A percentile compares a stretch with the other conserved stretches of the same genome.
Conservation (phyloP, 352 stramenopile species). For the Hyaloperonospora arabidopsidis region DNA sequence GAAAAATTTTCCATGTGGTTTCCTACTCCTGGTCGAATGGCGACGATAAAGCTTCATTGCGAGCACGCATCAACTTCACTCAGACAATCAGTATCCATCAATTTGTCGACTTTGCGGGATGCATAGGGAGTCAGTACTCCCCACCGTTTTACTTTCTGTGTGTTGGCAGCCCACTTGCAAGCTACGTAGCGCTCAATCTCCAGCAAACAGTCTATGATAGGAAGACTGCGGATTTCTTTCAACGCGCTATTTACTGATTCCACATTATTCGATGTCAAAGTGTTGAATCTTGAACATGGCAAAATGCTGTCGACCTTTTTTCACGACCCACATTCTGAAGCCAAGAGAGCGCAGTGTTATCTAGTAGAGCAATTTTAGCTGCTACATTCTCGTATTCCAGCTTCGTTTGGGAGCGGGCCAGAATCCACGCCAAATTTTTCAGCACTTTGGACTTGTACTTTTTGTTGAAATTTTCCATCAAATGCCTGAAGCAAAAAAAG, state of each 20-base stretch:
- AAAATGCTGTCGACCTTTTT: neutral
- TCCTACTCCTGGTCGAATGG: neutral
- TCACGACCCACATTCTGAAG: too few species aligned
- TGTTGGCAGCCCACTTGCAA: neutral
- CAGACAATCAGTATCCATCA: neutral
- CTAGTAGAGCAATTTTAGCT: too few species aligned
- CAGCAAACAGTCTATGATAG: too few species aligned
- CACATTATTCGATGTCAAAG: too few species aligned
- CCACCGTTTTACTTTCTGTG: neutral
- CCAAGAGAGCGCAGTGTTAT: too few species aligned
- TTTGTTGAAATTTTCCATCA: neutral
- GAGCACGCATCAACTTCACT: neutral
- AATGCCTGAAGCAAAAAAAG: neutral
- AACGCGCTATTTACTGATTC: too few species aligned
- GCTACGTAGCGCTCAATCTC: neutral
- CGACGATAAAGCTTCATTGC: neutral
- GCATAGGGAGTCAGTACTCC: neutral
- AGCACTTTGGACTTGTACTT: constrained; percentile 2
- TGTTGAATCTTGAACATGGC: neutral
- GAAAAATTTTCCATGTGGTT: neutral
- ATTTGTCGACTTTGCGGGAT: neutral
- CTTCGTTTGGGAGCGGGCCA: neutral
- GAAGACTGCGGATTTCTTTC: too few species aligned
- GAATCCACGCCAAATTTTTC: neutral
- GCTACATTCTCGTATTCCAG: neutral